Evolutionary conservation across 768 basidiomycete species (phyloP).

Genomic region (Cyclocybe cylindracea): DNA sequence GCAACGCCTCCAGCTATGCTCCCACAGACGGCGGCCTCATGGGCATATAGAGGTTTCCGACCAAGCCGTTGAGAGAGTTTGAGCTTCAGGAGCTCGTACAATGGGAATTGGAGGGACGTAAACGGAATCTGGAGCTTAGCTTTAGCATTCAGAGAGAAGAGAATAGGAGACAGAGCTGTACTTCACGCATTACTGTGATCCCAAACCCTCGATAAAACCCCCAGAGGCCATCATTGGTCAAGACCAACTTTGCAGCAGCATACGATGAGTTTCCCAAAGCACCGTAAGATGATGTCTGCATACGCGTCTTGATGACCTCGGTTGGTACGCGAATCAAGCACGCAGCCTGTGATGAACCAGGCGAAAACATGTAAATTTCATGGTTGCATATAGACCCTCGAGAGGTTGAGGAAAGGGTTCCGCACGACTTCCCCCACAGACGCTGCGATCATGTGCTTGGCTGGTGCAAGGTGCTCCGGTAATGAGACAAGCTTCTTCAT

Average conservation of each 20-base stretch:
- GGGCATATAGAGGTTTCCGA: conserved; percentile 60
- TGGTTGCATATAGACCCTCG: conserved; percentile 43
- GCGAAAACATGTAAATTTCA: conserved; percentile 10
- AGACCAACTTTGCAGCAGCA: conserved; percentile 54
- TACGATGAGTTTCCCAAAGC: conserved; percentile 57
- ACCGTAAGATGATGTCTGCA: conserved; percentile 81
- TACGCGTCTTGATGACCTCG: conserved; percentile 93
- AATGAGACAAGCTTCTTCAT: conserved; percentile 77
- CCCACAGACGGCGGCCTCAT: conserved; percentile 87
- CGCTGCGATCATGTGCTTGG: conserved; percentile 59
- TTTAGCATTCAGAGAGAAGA: conserved; percentile 28
- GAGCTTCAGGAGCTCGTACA: conserved; percentile 87
- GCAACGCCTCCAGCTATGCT: conserved; percentile 89
- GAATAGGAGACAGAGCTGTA: conserved; percentile 24
- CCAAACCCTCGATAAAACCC: conserved; percentile 92
- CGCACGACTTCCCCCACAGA: conserved; percentile 61
- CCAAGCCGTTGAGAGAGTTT: conserved; percentile 55
- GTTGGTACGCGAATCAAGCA: conserved; percentile 95
- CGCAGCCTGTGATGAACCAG: conserved; percentile 55
- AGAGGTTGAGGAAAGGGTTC: conserved; percentile 44
- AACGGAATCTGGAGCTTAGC: conserved; percentile 77
- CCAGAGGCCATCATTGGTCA: conserved; percentile 60
- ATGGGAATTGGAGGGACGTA: conserved; percentile 92
- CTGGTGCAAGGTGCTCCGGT: conserved; percentile 58
- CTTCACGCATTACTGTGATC: conserved; percentile 62